Evolutionary conservation across 2,329 filamentous ascomycete genomes (phyloP), one percentile per base, ranked within the genome.

Genomic region (Blastomyces emzantsi): DNA sequence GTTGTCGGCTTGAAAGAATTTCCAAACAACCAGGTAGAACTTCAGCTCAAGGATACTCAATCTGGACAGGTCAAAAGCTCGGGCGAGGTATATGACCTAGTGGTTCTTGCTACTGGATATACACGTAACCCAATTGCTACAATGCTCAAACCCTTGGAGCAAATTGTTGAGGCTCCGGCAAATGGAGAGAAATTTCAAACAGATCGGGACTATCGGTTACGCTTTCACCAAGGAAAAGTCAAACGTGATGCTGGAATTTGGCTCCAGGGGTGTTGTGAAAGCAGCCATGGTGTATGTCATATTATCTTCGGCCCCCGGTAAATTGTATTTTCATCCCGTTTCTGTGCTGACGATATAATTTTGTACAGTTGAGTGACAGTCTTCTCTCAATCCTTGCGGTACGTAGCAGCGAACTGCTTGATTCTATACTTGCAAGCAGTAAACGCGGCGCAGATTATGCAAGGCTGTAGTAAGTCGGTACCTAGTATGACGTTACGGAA

Each of bases 201-300:
- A 1, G 81, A 81, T 41, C 84, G 93, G 62, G 85, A 97, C 74
- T 97, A 97, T 76, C 83, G 83, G 61, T 85, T 97, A 59, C 79
- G 87, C 64, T 91, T 95, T 73, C 81, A 84, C 59, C 78, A 83
- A 1, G 87, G 84, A 39, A 81, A 83, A 58, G 88, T 97, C 43
- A 83, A 85, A n/a, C 73, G 82, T 0, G 85, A 87, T 55, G 88
- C 90, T 17, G 92, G 92, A 3, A 82, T 97, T 64, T 97, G 90
- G 88, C 81, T 97, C 70, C 94, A 97, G 75, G 93, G 93, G 41
- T 97, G 92, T 79, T 95, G 92, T 74, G 92, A 97, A 80, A 86
- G 83, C 66, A 96, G 92, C 43, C 93, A 97, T 75, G 93, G 93
- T 65, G 65, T 67, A 63, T 59, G 65, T 62, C n/a, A 45, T 25